phyloP scores from a whole-genome alignment of 177 flowering plant genomes.

The Vitis hybrid region DNA sequence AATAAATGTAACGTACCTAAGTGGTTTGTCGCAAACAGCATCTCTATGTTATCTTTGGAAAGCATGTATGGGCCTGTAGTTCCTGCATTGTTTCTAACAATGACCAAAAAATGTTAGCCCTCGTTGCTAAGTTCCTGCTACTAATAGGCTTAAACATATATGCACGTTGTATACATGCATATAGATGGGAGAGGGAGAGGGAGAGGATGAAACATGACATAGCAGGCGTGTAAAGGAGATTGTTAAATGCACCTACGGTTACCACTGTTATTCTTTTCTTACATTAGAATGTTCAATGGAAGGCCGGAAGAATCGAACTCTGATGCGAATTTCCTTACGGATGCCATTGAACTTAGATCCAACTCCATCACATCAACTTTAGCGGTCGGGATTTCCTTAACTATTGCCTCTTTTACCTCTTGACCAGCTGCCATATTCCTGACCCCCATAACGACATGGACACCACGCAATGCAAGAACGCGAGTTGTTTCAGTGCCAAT shows the following conservation, averaged over 20 bases:
- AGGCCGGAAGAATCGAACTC: constrained; percentile 38
- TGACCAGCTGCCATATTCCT: constrained; percentile 41
- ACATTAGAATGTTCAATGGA: constrained; percentile 56
- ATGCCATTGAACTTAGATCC: constrained; percentile 55
- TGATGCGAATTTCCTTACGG: constrained; percentile 50
- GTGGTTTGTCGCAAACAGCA: constrained; percentile 21
- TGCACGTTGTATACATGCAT: background rate
- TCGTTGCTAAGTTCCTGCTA: background rate
- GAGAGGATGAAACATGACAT: background rate
- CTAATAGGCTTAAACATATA: background rate
- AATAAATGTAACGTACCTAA: constrained; percentile 2
- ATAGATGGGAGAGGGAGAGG: no score
- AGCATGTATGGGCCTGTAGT: constrained; percentile 23
- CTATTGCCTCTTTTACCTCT: constrained; percentile 39
- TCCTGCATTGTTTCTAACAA: constrained; percentile 32
- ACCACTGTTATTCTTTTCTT: constrained; percentile 14
- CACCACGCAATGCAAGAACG: constrained; percentile 61
- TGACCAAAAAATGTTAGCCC: background rate
- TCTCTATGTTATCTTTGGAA: constrained; percentile 28
- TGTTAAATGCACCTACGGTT: no score
- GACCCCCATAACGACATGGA: constrained; percentile 58
- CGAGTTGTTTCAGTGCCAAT: constrained; percentile 62
- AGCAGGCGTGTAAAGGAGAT: background rate
- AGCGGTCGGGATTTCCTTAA: constrained; percentile 40
- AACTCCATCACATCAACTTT: constrained; percentile 57